Evolutionary conservation across 768 basidiomycete genomes (phyloP).

Genomic region (Saitozyma podzolica): DNA sequence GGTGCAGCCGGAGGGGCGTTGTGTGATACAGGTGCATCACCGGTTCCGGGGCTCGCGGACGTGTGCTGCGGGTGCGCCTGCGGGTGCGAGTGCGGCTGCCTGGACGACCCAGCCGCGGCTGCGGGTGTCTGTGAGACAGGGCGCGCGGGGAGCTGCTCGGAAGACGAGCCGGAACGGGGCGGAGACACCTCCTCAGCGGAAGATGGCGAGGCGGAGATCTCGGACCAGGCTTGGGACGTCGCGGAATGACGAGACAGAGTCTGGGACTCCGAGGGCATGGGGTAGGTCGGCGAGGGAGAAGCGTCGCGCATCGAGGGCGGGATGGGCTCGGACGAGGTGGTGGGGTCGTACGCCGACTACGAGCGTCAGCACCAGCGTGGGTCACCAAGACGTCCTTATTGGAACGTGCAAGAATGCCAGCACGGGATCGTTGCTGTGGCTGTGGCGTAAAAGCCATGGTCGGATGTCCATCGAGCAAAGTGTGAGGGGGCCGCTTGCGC

Average conservation of each 20-base stretch:
- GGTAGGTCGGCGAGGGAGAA: slow-evolving; percentile 7
- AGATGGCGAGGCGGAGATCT: slow-evolving; percentile 24
- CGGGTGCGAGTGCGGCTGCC: too few relatives aligned
- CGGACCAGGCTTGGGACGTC: slow-evolving; percentile 44
- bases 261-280: slow-evolving; percentile 22
- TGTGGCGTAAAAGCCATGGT: too few relatives aligned
- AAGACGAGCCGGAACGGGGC: slow-evolving; percentile 13
- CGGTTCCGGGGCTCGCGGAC: slow-evolving; percentile 7
- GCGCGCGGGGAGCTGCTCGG: not conserved
- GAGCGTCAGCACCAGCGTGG: not conserved
- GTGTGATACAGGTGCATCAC: not conserved
- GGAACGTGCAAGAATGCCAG: too few relatives aligned
- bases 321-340: slow-evolving; percentile 40
- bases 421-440: too few relatives aligned
- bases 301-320: slow-evolving; percentile 30
- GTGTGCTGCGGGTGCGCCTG: too few relatives aligned
- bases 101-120: too few relatives aligned
- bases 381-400: too few relatives aligned
- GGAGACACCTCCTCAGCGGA: slow-evolving; percentile 33
- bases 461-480: too few relatives aligned
- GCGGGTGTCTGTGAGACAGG: too few relatives aligned
- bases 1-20: slow-evolving; percentile 38
- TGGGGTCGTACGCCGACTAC: slow-evolving; percentile 41
- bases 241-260: slow-evolving; percentile 33
- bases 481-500: not conserved